A percentile compares a stretch with the other conserved stretches of the same genome.
Evolutionary conservation across 139 green algal genomes (phyloP).

Genomic region (Chloropicon primus): DNA sequence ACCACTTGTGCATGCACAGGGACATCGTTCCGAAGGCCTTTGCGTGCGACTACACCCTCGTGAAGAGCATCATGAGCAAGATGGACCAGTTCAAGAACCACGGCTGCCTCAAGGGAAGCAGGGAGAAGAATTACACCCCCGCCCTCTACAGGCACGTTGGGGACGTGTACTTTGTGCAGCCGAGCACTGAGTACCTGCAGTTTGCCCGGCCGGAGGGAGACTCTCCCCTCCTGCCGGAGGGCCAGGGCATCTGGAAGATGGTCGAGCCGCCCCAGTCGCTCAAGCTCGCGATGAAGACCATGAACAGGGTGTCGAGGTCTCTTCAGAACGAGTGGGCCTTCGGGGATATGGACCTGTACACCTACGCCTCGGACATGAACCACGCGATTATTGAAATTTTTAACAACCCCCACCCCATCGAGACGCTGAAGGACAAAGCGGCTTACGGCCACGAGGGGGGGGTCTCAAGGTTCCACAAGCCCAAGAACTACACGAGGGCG

Average conservation of each 20-base stretch:
- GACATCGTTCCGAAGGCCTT: slow-evolving; percentile 96
- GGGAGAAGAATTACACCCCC: slow-evolving; percentile 10
- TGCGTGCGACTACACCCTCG: slow-evolving; percentile 84
- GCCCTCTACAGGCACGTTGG: slow-evolving; percentile 85
- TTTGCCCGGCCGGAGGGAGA: slow-evolving; percentile 24
- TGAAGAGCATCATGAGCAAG: slow-evolving; percentile 53
- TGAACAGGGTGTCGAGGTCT: background rate
- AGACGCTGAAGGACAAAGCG: slow-evolving; percentile 66
- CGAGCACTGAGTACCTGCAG: slow-evolving; percentile 22
- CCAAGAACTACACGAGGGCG: slow-evolving; percentile 77
- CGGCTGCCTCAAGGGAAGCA: slow-evolving; percentile 32
- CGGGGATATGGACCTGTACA: background rate
- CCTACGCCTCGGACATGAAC: slow-evolving; percentile 4
- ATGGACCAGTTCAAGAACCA: slow-evolving; percentile 64
- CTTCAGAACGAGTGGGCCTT: background rate
- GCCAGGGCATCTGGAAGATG: slow-evolving; percentile 4
- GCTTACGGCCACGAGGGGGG: slow-evolving; percentile 67
- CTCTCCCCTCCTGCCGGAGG: background rate
- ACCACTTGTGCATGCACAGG: slow-evolving; percentile 69
- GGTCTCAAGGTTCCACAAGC: slow-evolving; percentile 93
- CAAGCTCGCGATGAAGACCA: background rate
- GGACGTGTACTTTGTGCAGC: slow-evolving; percentile 76
- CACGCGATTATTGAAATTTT: slow-evolving; percentile 63
- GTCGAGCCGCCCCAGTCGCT: slow-evolving; percentile 17
- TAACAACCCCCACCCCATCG: slow-evolving; percentile 85